Conservation (phyloP, 352 stramenopile species). For the Phytophthora fragariae region DNA sequence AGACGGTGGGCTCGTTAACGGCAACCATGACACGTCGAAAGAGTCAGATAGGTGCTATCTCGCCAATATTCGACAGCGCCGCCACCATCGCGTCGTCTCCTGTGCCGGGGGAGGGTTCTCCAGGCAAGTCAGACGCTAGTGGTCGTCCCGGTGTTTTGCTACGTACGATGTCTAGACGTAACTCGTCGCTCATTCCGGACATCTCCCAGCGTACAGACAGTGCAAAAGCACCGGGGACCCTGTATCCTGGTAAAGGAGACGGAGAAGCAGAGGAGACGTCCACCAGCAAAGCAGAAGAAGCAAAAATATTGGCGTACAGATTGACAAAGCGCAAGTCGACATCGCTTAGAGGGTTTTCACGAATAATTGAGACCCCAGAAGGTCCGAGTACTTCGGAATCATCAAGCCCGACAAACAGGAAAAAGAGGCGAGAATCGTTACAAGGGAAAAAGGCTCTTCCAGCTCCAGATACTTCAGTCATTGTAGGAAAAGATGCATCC, state of each 20-base stretch:
- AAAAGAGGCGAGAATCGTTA: conserved; percentile 24
- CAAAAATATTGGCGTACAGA: background rate
- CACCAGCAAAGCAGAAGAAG: conserved; percentile 1
- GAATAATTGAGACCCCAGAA: conserved; percentile 10
- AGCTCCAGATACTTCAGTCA: background rate
- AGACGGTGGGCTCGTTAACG: conserved; percentile 23
- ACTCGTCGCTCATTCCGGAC: conserved; percentile 13
- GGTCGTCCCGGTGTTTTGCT: background rate
- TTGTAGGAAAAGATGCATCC: background rate
- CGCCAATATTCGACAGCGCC: conserved; percentile 6
- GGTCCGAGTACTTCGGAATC: conserved; percentile 5
- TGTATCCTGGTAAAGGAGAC: no score
- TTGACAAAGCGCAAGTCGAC: conserved; percentile 32
- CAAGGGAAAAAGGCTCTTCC: background rate
- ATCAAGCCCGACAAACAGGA: conserved; percentile 17
- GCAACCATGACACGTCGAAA: conserved; percentile 24
- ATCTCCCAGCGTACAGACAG: background rate
- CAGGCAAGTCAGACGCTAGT: conserved; percentile 4
- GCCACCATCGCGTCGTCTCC: background rate
- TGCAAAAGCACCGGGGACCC: no score
- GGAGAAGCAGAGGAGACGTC: background rate
- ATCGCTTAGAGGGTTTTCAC: conserved; percentile 11
- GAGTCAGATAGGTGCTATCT: conserved; percentile 17
- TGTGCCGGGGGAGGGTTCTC: background rate
- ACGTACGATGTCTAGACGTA: conserved; percentile 7